Evolutionary conservation across 2,329 filamentous ascomycete species (phyloP), one percentile per base, ranked within the genome.

Genomic region (Fusarium austroafricanum): DNA sequence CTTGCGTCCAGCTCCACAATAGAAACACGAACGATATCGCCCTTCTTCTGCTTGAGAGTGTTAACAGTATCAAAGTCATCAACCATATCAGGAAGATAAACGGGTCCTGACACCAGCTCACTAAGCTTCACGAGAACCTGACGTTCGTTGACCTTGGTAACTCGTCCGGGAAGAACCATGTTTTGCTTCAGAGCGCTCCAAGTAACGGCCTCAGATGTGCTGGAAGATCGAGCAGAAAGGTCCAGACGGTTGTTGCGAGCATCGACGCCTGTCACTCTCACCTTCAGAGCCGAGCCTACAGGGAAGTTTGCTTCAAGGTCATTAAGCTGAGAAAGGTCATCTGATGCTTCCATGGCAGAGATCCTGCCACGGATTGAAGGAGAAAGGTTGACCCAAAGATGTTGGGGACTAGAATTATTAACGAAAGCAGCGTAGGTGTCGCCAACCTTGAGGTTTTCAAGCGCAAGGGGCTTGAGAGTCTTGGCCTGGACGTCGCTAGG

Each of bases 371-470:
- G 90, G 17, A 99, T 89, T 52, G 91, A 93, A 9, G 96, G 94
- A 3, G 94, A 93, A 21, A 99, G 81, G 75, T 94, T 97, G 44
- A 96, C 91, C 95, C 96, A 98, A 21, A 97, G 84, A 75, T 87
- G 92, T 68, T 92, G 89, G 28, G 92, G 86, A 21, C 87, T 87
- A 64, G 95, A 84, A 75, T 97, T 98, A 83, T 98, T 99, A 76
- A 99, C 88, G 75, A 95, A 98, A 2, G 91, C 94, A 50, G 96
- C 79, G 79, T 92, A 89, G 3, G 86, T 87, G 18, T 91, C 90
- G 18, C 91, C 94, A 50, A 88, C 82, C 72, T 90, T 84, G 65
- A 99, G 81, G 61, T 92, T 87, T 26, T 92, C 89, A 31, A 97
- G 82, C 10, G 89, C 88, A 44, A 97, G 82, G 2, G 90, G 81